Evolutionary conservation across 176 grass and related monocot species (phyloP), one percentile per base, ranked within the genome.

Genomic region (Carex pumila): DNA sequence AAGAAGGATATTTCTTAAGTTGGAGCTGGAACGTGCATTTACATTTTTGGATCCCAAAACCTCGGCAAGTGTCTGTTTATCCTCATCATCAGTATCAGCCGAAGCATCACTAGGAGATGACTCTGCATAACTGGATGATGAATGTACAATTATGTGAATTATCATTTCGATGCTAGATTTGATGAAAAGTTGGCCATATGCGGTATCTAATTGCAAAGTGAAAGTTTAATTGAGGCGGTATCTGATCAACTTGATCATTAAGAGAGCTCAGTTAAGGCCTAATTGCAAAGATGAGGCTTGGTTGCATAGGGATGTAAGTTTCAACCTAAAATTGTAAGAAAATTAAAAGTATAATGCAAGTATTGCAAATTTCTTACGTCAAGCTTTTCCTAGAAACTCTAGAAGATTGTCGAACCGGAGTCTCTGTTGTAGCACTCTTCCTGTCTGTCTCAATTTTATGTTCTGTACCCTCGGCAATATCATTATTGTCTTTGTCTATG

Each of bases 361-460:
- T 15, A 49, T 47, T 58, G 5, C 3, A 79, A 70, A 74, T 34
- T 52, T 34, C 49, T 72, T 90, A 93, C 95, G 69, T 95, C 59
- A 83, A 56, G 63, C 79, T 63, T 85, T 91, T 95, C 63, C 87
- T 86, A 59, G 92, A 62, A 89, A 86, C 92, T 90, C 92, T 91
- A 81, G 89, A 66, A 67, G 95, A 98, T 73, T 95, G 93, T 84
- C 92, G 87, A 84, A 91, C 82, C 50, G 94, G 81, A 59, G 88
- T 78, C 80, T 81, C 53, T 86, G 52, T 85, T 43, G 64, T 85
- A 4, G 36, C 81, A 81, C 61, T 86, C 21, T 67, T 92, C 36
- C 22, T 84, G 25, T 64, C 63, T 31, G 72, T 81, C 66, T 86
- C 90, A 2, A 83, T 76, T 87, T 84, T 90, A 37, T 1, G 17